Percentiles rank a stretch among this genome's conserved stretches.
phyloP scores from a whole-genome alignment of 2,329 filamentous ascomycete species.

The Colletotrichum magnum region DNA sequence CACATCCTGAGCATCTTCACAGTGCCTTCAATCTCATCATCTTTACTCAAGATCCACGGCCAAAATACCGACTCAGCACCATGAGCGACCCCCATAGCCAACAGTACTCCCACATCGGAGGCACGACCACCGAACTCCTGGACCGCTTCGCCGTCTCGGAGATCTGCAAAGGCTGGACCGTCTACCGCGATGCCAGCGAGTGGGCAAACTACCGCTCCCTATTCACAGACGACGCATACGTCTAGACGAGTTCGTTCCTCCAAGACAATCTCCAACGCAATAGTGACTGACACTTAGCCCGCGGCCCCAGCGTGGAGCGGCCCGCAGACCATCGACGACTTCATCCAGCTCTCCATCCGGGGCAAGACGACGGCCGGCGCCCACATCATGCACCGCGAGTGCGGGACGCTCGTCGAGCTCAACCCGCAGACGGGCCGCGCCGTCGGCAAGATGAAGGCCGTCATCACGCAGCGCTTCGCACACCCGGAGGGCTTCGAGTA shows the following conservation, averaged over 20 bases:
- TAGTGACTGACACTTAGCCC: neutral
- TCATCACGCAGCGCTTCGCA: constrained; percentile 65
- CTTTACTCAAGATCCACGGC: neutral
- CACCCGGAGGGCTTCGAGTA: constrained; percentile 52
- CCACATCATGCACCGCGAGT: constrained; percentile 71
- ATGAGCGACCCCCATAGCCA: constrained; percentile 38
- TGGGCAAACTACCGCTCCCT: constrained; percentile 66
- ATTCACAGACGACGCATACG: constrained; percentile 61
- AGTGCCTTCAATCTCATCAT: neutral
- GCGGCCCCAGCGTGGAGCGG: constrained; percentile 59
- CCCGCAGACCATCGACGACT: constrained; percentile 54
- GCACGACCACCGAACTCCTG: constrained; percentile 55
- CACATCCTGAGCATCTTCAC: neutral
- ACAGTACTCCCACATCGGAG: constrained; percentile 61
- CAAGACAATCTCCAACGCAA: neutral
- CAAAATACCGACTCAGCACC: neutral
- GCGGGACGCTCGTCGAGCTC: constrained; percentile 62
- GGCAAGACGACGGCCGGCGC: constrained; percentile 61
- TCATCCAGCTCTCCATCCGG: constrained; percentile 61
- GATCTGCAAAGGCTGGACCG: constrained; percentile 68
- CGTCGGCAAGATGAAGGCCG: constrained; percentile 68
- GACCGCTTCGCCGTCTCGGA: constrained; percentile 63
- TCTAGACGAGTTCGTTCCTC: constrained; percentile 62
- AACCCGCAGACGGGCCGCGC: constrained; percentile 55
- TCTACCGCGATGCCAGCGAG: constrained; percentile 67